Evolutionary conservation across 139 green algal species (phyloP), one percentile per base, ranked within the genome.

Genomic region (Pleodorina starrii): DNA sequence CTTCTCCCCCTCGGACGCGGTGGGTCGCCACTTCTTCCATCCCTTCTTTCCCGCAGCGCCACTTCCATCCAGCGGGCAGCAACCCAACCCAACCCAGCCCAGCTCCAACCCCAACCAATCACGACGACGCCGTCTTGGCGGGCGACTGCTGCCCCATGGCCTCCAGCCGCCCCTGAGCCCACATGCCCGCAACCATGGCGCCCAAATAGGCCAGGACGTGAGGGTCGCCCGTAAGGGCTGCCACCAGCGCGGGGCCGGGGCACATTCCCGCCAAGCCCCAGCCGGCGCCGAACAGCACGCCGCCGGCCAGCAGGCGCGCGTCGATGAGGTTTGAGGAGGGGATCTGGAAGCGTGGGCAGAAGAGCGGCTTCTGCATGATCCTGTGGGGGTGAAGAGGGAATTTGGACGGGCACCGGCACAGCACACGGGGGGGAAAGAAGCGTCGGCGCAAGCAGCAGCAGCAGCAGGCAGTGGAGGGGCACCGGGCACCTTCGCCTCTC

Each of bases 231-330:
- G 25, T 74, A 2, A 91, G 86, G 10, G 94, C 59, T 0, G 89
- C 75, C 6, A 96, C 95, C 7, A 98, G 40, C 1, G 91, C 94
- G 1, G 96, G 96, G 0, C 96, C 96, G 0, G 96, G 96, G 86
- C 96, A 98, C 69, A 98, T 91, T 21, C 96, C 96, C 14, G 87
- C 84, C 3, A 96, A 23, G n/a, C 96, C 95, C 95, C 95, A 97
- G 36, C 96, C 96, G 0, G 90, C 90, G 16, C 96, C 96, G 85
- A 98, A 98, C 16, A 98, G 43, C 21, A 93, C 46, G 0, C 85
- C 94, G 9, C 96, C 96, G 0, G 87, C 38, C 2, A 98, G 57
- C 71, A 98, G 91, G 54, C 94, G 83, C 2, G 54, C 5, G 76
- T 97, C 94, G 36, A 98, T 91, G 16, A 35, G 19, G 16, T 89